Base-by-base conservation (phyloP, 345 rosid genomes). In the Salix brachista region DNA sequence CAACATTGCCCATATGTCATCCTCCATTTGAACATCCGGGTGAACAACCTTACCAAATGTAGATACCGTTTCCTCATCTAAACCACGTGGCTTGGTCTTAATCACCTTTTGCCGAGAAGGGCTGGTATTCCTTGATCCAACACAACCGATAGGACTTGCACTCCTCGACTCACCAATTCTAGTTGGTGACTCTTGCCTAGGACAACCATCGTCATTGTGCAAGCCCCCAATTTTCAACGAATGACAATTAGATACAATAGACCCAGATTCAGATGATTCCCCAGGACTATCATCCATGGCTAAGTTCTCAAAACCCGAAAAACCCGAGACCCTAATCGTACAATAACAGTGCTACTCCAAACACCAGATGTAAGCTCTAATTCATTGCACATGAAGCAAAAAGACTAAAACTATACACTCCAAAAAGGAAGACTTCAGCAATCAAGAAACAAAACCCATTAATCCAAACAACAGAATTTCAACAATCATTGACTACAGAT, bases 31-130 rank as follows among this genome's bases (percentile, higher is more conserved):
- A 75, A 95, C 86, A 82, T 91, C 94, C 18, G 87, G 87, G 41
- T 84, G 89, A 65, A 80, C 83, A 28, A 79, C 80, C 84, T 93
- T 95, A 67, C 97, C 90, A 83, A 95, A 91, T 52, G 97, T 89
- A 81, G 96, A 88, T 18, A 82, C 89, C 0, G 91, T 91, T 75
- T 95, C 99, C 84, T 91, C 99, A 76, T 93, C 99, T 30, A 95
- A 83, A 65, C 99, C 99, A 39, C 97, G 94, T 56, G 99, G 99
- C 70, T 90, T 95, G 26, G 99, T 95, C 88, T 90, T 94, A 50
- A 91, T 64, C 69, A 85, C 94, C 81, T 90, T 94, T 71, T 95
- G 97, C 86, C 91, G 87, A 34, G 88, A 91, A 37, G 97, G 99
- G 67, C 97, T 90, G 41, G 91, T 89, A 83, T 93, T 95, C 81